Evolutionary conservation across 805 yeast genomes (phyloP), one percentile per base, ranked within the genome.

Genomic region (Myxozyma nipponensis): DNA sequence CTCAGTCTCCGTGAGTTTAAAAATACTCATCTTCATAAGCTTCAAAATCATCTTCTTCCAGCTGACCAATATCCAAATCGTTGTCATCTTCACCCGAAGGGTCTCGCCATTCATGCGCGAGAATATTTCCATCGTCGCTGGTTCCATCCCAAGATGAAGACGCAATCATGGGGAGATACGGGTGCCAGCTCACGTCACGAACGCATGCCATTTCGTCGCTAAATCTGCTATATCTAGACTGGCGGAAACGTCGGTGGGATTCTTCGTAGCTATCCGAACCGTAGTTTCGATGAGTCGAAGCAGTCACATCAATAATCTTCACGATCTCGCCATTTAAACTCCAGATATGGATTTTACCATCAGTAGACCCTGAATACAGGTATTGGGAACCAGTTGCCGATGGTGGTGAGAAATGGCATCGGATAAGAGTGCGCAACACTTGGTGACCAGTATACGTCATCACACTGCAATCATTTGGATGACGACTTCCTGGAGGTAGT

Each of bases 381-480:
- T 59, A 63, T 39, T 62, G 64, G 44, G 59, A 54, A 13, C 62
- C 66, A 13, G 66, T 56, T 3, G 59, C 40, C 4, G 38, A 38
- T 2, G 55, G 42, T 10, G 68, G 68, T 4, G 67, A 60, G 35
- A 64, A 65, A 32, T 62, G 64, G 46, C 64, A 61, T 18, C 66
- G 56, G 32, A 64, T 65, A 6, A 63, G 54, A 3, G 68, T 65
- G 19, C 53, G 52, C 19, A 54, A 48, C 13, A 63, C 67, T 19
- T 56, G 45, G 44, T 64, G 68, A 15, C 67, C 66, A 9, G 59
- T 39, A 43, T 60, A 64, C 4, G 68, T 60, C 64, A 62, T 59
- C 19, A 64, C 52, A 47, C 63, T 60, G 35, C 46, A 38, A 41
- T 64, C 66, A 24, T 50, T 44, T 6, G 66, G 66, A 47, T 63